Percentiles rank a stretch among this genome's conserved stretches.
These are phyloP conservation scores for Colletotrichum gigasporum DNA, from an alignment of 2,329 filamentous ascomycete species.

Conservation along the genomic window DNA sequence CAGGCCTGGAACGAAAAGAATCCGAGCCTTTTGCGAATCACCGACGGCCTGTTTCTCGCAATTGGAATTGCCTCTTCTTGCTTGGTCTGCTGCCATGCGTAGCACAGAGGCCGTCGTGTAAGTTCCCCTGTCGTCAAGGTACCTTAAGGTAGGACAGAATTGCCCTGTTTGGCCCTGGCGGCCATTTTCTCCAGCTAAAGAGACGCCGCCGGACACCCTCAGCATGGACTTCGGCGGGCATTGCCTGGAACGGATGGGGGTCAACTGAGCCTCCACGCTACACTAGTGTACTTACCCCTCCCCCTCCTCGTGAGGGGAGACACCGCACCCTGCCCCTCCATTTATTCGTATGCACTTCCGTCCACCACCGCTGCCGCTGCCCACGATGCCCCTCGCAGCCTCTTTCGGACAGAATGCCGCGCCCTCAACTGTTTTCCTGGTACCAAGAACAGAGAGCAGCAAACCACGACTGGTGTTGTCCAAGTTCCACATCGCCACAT, in stretches of 20 bases:
- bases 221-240: slow-evolving; percentile 7
- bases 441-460: too few species aligned
- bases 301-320: neutral
- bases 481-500: neutral
- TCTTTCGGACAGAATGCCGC: too few species aligned
- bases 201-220: neutral
- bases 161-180: slow-evolving; percentile 16
- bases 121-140: neutral
- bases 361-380: neutral
- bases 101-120: too few species aligned
- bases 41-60: neutral
- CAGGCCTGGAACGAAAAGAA: neutral
- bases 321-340: slow-evolving; percentile 4
- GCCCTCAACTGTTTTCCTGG: neutral
- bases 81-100: neutral
- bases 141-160: slow-evolving; percentile 12
- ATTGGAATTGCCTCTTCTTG: neutral
- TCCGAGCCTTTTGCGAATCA: slow-evolving; percentile 6
- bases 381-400: neutral
- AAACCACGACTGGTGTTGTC: too few species aligned
- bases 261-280: neutral
- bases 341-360: too few species aligned
- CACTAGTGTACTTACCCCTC: neutral
- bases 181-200: slow-evolving; percentile 16
- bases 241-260: slow-evolving; percentile 25